Conservation (phyloP, 2,329 filamentous ascomycete species). For the Apiospora pterosperma region DNA sequence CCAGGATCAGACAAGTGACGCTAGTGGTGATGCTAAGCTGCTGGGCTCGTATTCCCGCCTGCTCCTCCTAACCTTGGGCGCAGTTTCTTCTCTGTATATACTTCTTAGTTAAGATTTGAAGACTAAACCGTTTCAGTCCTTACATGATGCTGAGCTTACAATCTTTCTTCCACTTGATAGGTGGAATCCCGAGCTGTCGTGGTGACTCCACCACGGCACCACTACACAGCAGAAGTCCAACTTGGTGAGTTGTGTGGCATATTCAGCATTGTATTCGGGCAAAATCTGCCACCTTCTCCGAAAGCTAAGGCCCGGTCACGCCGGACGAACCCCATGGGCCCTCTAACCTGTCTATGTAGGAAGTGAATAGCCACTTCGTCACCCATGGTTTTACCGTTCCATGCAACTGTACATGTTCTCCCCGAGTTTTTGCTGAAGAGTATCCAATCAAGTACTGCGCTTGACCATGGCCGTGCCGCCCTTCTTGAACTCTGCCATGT, state of each 20-base stretch:
- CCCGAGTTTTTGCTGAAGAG: background rate
- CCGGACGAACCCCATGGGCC: background rate
- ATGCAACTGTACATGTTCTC: background rate
- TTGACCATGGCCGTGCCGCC: constrained; percentile 65
- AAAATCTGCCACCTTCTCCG: background rate
- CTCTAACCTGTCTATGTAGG: background rate
- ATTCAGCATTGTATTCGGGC: background rate
- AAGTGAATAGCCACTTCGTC: background rate
- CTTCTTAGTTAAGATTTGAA: background rate
- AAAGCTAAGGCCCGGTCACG: background rate
- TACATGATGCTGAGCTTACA: background rate
- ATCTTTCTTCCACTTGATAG: background rate
- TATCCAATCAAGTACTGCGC: constrained; percentile 24
- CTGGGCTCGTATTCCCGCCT: background rate
- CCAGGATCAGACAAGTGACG: constrained; percentile 2
- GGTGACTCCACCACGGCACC: background rate
- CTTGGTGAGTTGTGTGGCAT: background rate
- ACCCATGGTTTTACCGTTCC: background rate
- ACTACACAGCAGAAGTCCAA: background rate
- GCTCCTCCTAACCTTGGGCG: background rate
- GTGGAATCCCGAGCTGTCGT: background rate
- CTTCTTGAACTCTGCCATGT: constrained; percentile 63
- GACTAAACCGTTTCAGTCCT: background rate
- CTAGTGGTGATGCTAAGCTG: background rate
- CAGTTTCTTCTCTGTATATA: background rate